Percentiles rank a stretch among this genome's conserved stretches.
phyloP scores from a whole-genome alignment of 2,329 filamentous ascomycete species.

The Colletotrichum ledebouriae region DNA sequence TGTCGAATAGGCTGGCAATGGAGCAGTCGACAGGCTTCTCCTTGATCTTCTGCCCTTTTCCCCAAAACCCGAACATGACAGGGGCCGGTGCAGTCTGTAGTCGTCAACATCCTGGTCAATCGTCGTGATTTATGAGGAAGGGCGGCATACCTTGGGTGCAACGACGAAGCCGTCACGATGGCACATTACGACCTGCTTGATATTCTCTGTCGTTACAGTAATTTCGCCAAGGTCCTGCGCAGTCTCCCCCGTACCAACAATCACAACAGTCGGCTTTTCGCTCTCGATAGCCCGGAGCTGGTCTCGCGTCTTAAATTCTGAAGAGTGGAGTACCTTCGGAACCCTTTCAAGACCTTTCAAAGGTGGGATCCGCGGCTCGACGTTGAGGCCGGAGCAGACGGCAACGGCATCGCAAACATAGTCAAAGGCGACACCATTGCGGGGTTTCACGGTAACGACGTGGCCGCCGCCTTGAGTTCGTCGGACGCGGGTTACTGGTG shows the following conservation, averaged over 20 bases:
- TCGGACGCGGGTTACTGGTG: conserved; percentile 49
- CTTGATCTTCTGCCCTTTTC: conserved; percentile 9
- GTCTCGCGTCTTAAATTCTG: conserved; percentile 55
- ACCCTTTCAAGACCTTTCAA: conserved; percentile 56
- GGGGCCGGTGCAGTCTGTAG: conserved; percentile 33
- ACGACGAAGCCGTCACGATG: conserved; percentile 62
- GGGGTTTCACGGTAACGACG: conserved; percentile 16
- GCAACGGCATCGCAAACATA: conserved; percentile 59
- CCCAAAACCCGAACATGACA: conserved; percentile 39
- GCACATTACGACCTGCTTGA: conserved; percentile 57
- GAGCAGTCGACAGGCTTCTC: conserved; percentile 61
- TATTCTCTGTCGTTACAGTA: conserved; percentile 58
- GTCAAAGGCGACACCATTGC: conserved; percentile 21
- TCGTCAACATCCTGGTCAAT: not conserved
- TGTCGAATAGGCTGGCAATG: conserved; percentile 64
- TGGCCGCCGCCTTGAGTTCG: conserved; percentile 24
- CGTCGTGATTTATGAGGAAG: no score
- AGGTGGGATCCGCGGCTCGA: conserved; percentile 55
- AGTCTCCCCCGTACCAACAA: conserved; percentile 61
- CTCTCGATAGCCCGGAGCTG: conserved; percentile 56
- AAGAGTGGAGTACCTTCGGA: conserved; percentile 58
- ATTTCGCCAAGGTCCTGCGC: conserved; percentile 60
- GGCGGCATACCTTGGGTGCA: conserved; percentile 56
- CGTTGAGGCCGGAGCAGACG: conserved; percentile 60
- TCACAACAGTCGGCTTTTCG: conserved; percentile 52